These are phyloP conservation scores for Entomortierella beljakovae DNA, from an alignment of 192 early-diverging fungal genomes.

Conservation along the genomic window DNA sequence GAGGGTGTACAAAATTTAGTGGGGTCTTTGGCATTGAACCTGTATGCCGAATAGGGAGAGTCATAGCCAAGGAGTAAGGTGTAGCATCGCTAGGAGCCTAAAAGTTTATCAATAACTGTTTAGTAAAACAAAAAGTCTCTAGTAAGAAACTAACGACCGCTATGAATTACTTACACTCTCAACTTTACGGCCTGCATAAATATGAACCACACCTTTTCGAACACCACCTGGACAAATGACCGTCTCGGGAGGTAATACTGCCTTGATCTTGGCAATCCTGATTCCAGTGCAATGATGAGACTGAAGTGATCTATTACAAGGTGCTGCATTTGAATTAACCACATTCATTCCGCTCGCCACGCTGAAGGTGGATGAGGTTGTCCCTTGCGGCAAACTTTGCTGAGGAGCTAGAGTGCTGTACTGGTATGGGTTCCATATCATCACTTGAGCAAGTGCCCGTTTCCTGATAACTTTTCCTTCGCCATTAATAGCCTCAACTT, in stretches of 20 bases:
- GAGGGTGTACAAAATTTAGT: constrained; percentile 58
- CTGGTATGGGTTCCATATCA: constrained; percentile 50
- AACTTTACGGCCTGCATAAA: constrained; percentile 57
- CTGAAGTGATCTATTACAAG: constrained; percentile 4
- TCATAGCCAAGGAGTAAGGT: constrained; percentile 54
- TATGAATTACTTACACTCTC: constrained; percentile 16
- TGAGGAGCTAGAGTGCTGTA: background rate
- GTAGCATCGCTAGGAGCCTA: constrained; percentile 37
- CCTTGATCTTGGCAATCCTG: constrained; percentile 62
- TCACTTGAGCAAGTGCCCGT: constrained; percentile 38
- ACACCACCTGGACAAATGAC: constrained; percentile 28
- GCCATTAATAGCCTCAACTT: constrained; percentile 35
- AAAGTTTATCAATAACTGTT: too few relatives aligned
- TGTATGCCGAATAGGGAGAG: constrained; percentile 47
- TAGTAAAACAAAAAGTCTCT: background rate
- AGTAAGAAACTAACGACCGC: background rate
- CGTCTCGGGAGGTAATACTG: constrained; percentile 56
- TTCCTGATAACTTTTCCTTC: constrained; percentile 40
- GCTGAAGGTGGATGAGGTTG: background rate
- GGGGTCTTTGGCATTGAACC: constrained; percentile 36
- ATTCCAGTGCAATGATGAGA: constrained; percentile 35
- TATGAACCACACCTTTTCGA: constrained; percentile 55
- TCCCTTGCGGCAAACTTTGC: background rate
- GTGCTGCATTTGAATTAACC: background rate
- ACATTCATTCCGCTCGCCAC: background rate